Evolutionary conservation across 768 basidiomycete genomes (phyloP), one percentile per base, ranked within the genome.

Genomic region (Brasilioporus rufonigricans): DNA sequence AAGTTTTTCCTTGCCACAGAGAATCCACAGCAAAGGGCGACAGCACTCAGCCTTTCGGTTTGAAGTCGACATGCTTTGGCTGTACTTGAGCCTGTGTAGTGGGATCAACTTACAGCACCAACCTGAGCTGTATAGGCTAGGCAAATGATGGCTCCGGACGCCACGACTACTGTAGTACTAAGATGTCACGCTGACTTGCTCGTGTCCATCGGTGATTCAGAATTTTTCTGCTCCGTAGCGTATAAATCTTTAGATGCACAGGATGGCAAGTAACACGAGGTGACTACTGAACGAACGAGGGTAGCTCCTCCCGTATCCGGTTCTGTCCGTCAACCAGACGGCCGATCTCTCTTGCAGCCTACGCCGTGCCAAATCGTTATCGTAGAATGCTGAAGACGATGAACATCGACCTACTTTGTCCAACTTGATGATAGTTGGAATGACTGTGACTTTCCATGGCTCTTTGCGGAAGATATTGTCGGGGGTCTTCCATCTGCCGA

Each of bases 371-470:
- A 24, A 23, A 40, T n/a, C 1, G 39, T 48, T 29, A 53, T n/a
- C 13, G 18, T 14, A 19, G 36, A 50, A 41, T 53, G 12, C 31
- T 23, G 32, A 51, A 49, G 40, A 56, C 60, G 31, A 33, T 49
- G 48, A 48, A 44, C 14, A 13, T 16, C 14, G 32, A 74, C 81
- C 59, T 64, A 88, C 89, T 60, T 85, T 74, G 60, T 74, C 65
- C 21, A 84, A 49, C 60, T 77, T 82, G 45, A 91, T 74, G 52
- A 91, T 80, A 8, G 89, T 89, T 14, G 89, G 89, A 26, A 91
- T 75, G 24, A 70, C 71, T 18, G 65, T 68, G 44, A 91, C 64
- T 5, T 79, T 74, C 83, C 87, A 89, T 5, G 87, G 86, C 16
- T 73, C 78, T 49, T 76, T 76, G 52, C 87, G 83, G 64, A 82